These are phyloP conservation scores for Alloascoidea hylecoeti DNA, from an alignment of 805 yeast genomes.

Conservation along the genomic window DNA sequence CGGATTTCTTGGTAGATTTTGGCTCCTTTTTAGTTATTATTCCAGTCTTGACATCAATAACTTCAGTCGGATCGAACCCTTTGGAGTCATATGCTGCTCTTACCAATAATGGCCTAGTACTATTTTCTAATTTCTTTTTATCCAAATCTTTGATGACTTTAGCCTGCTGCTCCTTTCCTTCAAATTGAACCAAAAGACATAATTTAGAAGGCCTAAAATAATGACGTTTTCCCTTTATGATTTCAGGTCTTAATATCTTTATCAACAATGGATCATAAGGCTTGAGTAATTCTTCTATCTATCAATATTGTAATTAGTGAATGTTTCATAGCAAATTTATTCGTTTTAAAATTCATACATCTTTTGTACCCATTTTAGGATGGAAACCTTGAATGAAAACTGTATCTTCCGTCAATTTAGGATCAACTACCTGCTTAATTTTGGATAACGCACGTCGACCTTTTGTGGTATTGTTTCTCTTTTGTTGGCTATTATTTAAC, in stretches of 20 bases:
- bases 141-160: slow-evolving; percentile 60
- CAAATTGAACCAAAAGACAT: slow-evolving; percentile 40
- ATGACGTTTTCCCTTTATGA: not conserved
- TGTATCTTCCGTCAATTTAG: not conserved
- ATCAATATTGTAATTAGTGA: not conserved
- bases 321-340: not conserved
- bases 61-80: not conserved
- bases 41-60: too few relatives aligned
- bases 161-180: slow-evolving; percentile 45
- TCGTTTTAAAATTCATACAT: not conserved
- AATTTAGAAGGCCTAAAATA: not conserved
- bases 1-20: too few relatives aligned
- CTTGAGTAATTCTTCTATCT: slow-evolving; percentile 1
- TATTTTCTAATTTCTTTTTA: slow-evolving; percentile 52
- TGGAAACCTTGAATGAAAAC: not conserved
- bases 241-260: not conserved
- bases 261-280: slow-evolving; percentile 2
- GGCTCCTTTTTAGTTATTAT: too few relatives aligned
- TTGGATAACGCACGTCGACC: too few relatives aligned
- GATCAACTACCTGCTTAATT: too few relatives aligned
- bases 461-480: too few relatives aligned
- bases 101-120: slow-evolving; percentile 48
- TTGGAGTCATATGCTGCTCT: slow-evolving; percentile 57
- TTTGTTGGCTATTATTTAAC: too few relatives aligned
- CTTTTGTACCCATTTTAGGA: not conserved